Percentiles rank a stretch among this genome's conserved stretches.
phyloP scores from a whole-genome alignment of 2,329 filamentous ascomycete species.

The Alternaria postmessia region DNA sequence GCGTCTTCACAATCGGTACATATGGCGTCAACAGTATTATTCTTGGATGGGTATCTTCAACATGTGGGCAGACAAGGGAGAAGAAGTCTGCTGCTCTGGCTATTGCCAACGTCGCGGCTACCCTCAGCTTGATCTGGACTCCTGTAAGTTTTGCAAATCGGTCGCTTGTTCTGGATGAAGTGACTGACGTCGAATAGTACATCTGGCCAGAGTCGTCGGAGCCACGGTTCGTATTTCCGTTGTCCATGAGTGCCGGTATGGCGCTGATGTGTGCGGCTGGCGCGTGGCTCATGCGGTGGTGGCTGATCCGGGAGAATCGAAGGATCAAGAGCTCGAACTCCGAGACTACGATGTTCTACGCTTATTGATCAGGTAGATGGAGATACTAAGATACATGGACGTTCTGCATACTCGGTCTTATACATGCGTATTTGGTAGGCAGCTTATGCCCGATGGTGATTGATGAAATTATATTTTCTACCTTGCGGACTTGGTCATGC shows the following conservation, averaged over 20 bases:
- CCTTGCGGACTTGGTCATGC: no score
- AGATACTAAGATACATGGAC: no score
- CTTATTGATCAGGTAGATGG: background rate
- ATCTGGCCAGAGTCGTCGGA: no score
- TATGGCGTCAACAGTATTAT: slow-evolving; percentile 42
- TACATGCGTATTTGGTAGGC: no score
- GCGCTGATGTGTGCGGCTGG: no score
- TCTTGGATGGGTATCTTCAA: slow-evolving; percentile 54
- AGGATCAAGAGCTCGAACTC: slow-evolving; percentile 2
- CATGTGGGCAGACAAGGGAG: slow-evolving; percentile 53
- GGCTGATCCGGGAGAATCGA: background rate
- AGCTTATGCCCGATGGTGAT: no score
- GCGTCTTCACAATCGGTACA: slow-evolving; percentile 11
- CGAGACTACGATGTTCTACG: slow-evolving; percentile 7
- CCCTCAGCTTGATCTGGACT: slow-evolving; percentile 50
- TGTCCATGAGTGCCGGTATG: no score
- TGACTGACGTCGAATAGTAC: background rate
- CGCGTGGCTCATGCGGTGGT: background rate
- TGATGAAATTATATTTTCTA: no score
- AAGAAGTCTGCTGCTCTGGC: slow-evolving; percentile 55
- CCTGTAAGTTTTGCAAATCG: background rate
- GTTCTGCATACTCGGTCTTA: no score
- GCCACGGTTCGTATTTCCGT: no score
- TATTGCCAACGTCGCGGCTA: slow-evolving; percentile 55
- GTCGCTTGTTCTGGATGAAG: background rate